Conservation (phyloP, 2,329 filamentous ascomycete genomes). For the Neobulgaria alba region DNA sequence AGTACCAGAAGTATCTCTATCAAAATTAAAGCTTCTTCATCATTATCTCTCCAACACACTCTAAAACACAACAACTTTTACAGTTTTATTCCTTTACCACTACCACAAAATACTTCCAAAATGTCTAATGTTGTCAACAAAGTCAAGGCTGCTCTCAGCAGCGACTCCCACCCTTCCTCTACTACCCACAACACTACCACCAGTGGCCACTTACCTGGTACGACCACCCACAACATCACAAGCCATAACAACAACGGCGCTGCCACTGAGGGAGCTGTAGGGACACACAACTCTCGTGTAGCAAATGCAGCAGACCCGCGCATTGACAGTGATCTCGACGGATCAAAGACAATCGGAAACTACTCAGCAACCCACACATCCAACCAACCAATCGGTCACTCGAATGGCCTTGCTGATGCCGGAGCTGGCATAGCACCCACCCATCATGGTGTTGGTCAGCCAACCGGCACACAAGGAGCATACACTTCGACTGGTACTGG, state of each 20-base stretch:
- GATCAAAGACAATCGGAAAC: conserved; percentile 26
- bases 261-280: conserved; percentile 8
- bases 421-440: neutral
- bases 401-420: neutral
- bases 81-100: neutral
- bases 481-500: conserved; percentile 6
- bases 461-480: conserved; percentile 3
- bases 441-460: neutral
- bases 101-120: conserved; percentile 17
- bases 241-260: no score
- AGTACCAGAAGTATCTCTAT: no score
- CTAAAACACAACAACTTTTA: conserved; percentile 1
- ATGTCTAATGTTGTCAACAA: conserved; percentile 41
- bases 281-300: conserved; percentile 16
- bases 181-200: conserved; percentile 18
- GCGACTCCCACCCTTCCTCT: conserved; percentile 34
- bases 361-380: conserved; percentile 38
- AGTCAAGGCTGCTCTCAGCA: conserved; percentile 41
- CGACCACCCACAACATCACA: conserved; percentile 3
- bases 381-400: neutral
- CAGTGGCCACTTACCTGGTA: conserved; percentile 13
- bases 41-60: conserved; percentile 2
- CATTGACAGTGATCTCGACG: neutral
- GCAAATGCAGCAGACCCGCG: conserved; percentile 34
- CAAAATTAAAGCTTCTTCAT: neutral